These are phyloP conservation scores for Trametes sp. DNA, from an alignment of 1,284 basidiomycete genomes.

Conservation along the genomic window DNA sequence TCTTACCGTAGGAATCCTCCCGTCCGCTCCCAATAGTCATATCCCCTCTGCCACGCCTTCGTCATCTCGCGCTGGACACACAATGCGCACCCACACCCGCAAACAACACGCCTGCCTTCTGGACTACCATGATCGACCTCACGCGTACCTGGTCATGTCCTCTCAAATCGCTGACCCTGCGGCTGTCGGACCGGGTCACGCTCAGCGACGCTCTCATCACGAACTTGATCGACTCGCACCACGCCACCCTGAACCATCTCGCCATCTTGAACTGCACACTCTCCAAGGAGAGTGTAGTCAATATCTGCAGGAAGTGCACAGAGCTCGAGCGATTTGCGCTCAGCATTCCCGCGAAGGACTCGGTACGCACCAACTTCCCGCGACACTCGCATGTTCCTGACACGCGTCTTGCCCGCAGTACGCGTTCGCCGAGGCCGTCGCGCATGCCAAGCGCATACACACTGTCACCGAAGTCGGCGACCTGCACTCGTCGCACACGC, in stretches of 20 bases:
- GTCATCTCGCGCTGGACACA: constrained; percentile 62
- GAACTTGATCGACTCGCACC: constrained; percentile 53
- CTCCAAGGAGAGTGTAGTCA: constrained; percentile 46
- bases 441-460: constrained; percentile 49
- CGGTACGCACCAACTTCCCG: constrained; percentile 49
- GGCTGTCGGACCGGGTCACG: constrained; percentile 53
- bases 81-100: constrained; percentile 44
- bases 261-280: constrained; percentile 57
- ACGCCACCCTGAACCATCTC: constrained; percentile 51
- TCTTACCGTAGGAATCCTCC: constrained; percentile 47
- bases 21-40: constrained; percentile 40
- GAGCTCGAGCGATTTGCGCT: constrained; percentile 59
- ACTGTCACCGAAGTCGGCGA: constrained; percentile 58
- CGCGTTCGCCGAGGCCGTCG: constrained; percentile 43
- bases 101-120: constrained; percentile 43
- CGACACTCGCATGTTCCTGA: neutral
- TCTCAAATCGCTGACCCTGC: constrained; percentile 57
- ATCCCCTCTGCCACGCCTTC: constrained; percentile 53
- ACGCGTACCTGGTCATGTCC: constrained; percentile 48
- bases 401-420: constrained; percentile 27
- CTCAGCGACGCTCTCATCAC: constrained; percentile 50
- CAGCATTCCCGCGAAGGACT: constrained; percentile 56
- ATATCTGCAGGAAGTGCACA: constrained; percentile 53
- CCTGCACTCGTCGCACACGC: constrained; percentile 52
- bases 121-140: constrained; percentile 46